Evolutionary conservation across 2,329 filamentous ascomycete species (phyloP).

Genomic region (Xylaria sp.): DNA sequence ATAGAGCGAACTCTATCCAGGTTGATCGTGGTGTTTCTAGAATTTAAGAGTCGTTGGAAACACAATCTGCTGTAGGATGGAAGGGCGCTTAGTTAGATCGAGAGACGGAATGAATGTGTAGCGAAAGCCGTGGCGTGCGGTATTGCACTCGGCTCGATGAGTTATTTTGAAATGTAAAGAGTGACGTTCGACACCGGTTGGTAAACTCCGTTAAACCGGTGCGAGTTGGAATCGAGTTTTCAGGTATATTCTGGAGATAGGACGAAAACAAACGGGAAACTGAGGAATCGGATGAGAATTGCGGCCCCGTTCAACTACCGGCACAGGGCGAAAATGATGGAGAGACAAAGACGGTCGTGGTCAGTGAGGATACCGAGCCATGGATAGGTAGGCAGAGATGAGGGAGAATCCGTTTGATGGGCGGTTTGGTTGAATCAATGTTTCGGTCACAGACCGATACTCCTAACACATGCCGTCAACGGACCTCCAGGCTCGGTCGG

Average conservation of each 20-base stretch:
- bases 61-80: slow-evolving; percentile 35
- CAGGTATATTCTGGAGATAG: neutral
- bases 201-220: slow-evolving; percentile 8
- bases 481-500: slow-evolving; percentile 21
- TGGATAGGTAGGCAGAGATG: slow-evolving; percentile 8
- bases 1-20: slow-evolving; percentile 29
- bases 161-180: slow-evolving; percentile 20
- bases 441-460: slow-evolving; percentile 31
- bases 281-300: slow-evolving; percentile 21
- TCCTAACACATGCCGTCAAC: slow-evolving; percentile 24
- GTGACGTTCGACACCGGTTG: slow-evolving; percentile 24
- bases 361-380: slow-evolving; percentile 33
- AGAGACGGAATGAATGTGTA: slow-evolving; percentile 2
- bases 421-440: slow-evolving; percentile 32
- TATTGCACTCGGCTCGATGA: slow-evolving; percentile 5
- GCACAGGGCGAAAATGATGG: slow-evolving; percentile 31
- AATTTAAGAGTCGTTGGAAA: slow-evolving; percentile 36
- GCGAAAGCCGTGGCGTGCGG: slow-evolving; percentile 6
- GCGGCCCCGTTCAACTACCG: slow-evolving; percentile 24
- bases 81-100: slow-evolving; percentile 9
- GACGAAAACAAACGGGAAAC: slow-evolving; percentile 19
- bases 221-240: slow-evolving; percentile 23
- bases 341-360: slow-evolving; percentile 33
- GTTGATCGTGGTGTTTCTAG: slow-evolving; percentile 40
- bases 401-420: slow-evolving; percentile 23